A percentile compares a stretch with the other conserved stretches of the same genome.
Evolutionary conservation across 2,329 filamentous ascomycete species (phyloP).

Genomic region (Sclerotinia minor): DNA sequence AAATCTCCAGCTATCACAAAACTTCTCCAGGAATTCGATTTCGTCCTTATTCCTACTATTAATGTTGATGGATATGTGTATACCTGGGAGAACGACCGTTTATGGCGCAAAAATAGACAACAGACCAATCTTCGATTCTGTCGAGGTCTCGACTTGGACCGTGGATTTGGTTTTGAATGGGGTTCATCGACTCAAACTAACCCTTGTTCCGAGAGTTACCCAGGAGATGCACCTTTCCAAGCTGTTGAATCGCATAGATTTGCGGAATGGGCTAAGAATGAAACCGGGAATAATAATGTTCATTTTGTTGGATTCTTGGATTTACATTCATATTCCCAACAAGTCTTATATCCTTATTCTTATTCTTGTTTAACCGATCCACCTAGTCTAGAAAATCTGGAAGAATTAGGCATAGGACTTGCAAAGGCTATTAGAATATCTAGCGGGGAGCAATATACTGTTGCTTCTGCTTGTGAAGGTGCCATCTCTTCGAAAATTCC

Average conservation of each 20-base stretch:
- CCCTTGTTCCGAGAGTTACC: conserved; percentile 88
- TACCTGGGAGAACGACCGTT: conserved; percentile 84
- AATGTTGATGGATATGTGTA: conserved; percentile 96
- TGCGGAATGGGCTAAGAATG: conserved; percentile 78
- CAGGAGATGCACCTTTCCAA: conserved; percentile 80
- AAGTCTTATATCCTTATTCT: conserved; percentile 89
- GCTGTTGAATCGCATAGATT: conserved; percentile 75
- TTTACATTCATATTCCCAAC: conserved; percentile 92
- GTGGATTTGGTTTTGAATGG: conserved; percentile 84
- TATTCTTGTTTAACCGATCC: conserved; percentile 78
- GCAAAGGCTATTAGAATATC: conserved; percentile 86
- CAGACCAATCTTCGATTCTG: conserved; percentile 80
- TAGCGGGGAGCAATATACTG: conserved; percentile 71
- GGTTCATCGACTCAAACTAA: conserved; percentile 67
- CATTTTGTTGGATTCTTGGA: conserved; percentile 85
- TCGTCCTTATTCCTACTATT: conserved; percentile 81
- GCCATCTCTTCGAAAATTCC: conserved; percentile 52
- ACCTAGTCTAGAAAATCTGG: conserved; percentile 85
- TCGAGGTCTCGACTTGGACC: conserved; percentile 84
- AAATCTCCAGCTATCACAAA: conserved; percentile 70
- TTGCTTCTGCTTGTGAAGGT: conserved; percentile 84
- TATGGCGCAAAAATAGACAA: conserved; percentile 95
- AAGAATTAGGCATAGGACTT: conserved; percentile 85
- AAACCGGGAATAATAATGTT: conserved; percentile 68
- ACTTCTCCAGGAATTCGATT: conserved; percentile 80